Conservation (phyloP, 139 green algal genomes). For the Micractinium conductrix region DNA sequence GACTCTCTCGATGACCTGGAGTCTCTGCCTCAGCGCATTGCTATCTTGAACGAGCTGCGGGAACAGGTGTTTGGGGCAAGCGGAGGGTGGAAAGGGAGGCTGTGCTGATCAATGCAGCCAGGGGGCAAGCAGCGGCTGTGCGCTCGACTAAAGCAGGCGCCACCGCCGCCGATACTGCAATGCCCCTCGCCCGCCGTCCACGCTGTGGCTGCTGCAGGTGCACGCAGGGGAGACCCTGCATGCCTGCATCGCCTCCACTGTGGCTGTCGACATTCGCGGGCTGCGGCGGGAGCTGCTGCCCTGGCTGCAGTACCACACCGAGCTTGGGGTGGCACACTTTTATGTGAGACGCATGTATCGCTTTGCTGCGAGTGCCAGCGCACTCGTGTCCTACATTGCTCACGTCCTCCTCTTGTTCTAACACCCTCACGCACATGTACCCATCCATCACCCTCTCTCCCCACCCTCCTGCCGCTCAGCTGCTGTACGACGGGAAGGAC, state of each 20-base stretch:
- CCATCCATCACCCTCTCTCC: too few species aligned
- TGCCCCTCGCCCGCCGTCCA: too few species aligned
- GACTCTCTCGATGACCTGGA: constrained; percentile 27
- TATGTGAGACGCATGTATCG: constrained; percentile 41
- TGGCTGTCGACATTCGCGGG: constrained; percentile 45
- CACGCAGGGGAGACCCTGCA: background rate
- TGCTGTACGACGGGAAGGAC: constrained; percentile 66
- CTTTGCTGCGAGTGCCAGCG: background rate
- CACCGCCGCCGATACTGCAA: too few species aligned
- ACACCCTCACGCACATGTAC: too few species aligned
- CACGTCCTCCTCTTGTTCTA: too few species aligned
- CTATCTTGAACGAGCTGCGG: constrained; percentile 41
- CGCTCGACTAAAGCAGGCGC: too few species aligned
- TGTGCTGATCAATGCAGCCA: background rate
- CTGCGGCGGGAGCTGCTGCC: constrained; percentile 60
- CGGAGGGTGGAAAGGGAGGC: background rate
- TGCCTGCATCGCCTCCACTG: constrained; percentile 49
- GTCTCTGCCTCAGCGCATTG: constrained; percentile 22
- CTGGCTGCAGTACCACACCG: constrained; percentile 65
- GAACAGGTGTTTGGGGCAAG: constrained; percentile 1
- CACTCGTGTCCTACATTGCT: too few species aligned
- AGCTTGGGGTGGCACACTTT: constrained; percentile 51
- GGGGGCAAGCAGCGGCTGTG: background rate
- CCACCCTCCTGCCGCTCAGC: background rate
- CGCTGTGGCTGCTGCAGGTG: background rate